phyloP scores from a whole-genome alignment of 805 yeast species.

The Schizosaccharomyces octosporus region DNA sequence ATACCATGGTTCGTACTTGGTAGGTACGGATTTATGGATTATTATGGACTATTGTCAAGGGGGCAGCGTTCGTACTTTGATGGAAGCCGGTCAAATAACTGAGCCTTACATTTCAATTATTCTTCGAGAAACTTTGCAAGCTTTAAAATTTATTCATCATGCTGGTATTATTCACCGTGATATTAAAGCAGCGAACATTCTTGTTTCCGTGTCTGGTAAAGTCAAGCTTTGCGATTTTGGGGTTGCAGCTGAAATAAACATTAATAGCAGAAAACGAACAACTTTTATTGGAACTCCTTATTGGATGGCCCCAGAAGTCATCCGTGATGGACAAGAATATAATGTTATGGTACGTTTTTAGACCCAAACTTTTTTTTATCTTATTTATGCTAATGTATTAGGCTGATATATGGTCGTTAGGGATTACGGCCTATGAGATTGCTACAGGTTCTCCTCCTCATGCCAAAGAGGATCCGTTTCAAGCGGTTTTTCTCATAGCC shows the following conservation, averaged over 20 bases:
- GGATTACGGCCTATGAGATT: slow-evolving; percentile 79
- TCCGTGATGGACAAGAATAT: slow-evolving; percentile 20
- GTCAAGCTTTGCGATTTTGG: slow-evolving; percentile 94
- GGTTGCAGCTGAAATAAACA: slow-evolving; percentile 79
- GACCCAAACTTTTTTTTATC: background rate
- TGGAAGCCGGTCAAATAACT: slow-evolving; percentile 59
- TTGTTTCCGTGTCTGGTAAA: slow-evolving; percentile 67
- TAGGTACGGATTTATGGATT: slow-evolving; percentile 86
- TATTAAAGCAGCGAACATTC: slow-evolving; percentile 83
- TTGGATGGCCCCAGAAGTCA: slow-evolving; percentile 35
- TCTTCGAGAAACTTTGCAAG: slow-evolving; percentile 55
- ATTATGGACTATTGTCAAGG: slow-evolving; percentile 96
- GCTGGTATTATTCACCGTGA: slow-evolving; percentile 90
- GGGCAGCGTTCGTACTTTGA: slow-evolving; percentile 66
- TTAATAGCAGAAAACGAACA: slow-evolving; percentile 52
- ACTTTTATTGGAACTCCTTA: slow-evolving; percentile 57
- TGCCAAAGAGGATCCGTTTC: slow-evolving; percentile 76
- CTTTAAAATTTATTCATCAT: slow-evolving; percentile 57
- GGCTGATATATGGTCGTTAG: slow-evolving; percentile 95
- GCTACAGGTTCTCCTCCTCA: slow-evolving; percentile 96
- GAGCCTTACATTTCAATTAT: slow-evolving; percentile 68
- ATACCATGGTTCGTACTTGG: slow-evolving; percentile 67
- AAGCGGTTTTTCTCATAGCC: slow-evolving; percentile 85
- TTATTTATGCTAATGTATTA: background rate
- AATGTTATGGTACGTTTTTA: slow-evolving; percentile 25